A percentile compares a stretch with the other conserved stretches of the same genome.
phyloP scores from a whole-genome alignment of 169 alveolate species.

The Blepharisma undulans region DNA sequence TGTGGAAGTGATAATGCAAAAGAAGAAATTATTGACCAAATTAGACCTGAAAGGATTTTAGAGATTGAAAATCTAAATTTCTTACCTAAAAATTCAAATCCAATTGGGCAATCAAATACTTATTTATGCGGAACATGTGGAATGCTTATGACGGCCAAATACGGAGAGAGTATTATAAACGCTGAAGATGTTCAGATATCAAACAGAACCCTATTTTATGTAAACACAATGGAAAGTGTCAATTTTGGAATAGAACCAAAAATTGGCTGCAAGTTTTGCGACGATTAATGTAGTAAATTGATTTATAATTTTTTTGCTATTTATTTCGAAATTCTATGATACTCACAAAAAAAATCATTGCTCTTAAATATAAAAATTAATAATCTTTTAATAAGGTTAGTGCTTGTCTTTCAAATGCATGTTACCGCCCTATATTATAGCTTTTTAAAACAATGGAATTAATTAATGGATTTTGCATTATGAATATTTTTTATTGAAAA shows the following conservation, averaged over 20 bases:
- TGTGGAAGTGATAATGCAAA: constrained; percentile 58
- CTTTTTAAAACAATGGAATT: no score
- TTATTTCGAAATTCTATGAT: no score
- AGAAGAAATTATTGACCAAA: constrained; percentile 30
- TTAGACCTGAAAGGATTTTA: constrained; percentile 47
- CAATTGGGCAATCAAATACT: constrained; percentile 54
- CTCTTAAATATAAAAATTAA: no score
- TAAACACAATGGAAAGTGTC: constrained; percentile 15
- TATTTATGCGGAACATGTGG: constrained; percentile 52
- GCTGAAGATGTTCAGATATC: neutral
- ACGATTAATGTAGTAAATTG: no score
- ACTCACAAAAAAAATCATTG: no score
- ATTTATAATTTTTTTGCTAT: no score
- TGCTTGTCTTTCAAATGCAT: no score
- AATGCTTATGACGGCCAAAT: constrained; percentile 37
- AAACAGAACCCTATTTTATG: constrained; percentile 29
- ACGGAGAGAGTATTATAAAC: neutral
- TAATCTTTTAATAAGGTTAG: no score
- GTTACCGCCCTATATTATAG: no score
- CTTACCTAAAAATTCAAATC: constrained; percentile 63
- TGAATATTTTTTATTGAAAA: no score
- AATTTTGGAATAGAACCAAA: constrained; percentile 13
- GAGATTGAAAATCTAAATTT: constrained; percentile 34
- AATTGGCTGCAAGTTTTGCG: constrained; percentile 8
- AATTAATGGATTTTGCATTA: no score